A percentile compares a stretch with the other conserved stretches of the same genome.
phyloP scores from a whole-genome alignment of 495 filamentous ascomycete genomes.

The Aspergillus diversus region DNA sequence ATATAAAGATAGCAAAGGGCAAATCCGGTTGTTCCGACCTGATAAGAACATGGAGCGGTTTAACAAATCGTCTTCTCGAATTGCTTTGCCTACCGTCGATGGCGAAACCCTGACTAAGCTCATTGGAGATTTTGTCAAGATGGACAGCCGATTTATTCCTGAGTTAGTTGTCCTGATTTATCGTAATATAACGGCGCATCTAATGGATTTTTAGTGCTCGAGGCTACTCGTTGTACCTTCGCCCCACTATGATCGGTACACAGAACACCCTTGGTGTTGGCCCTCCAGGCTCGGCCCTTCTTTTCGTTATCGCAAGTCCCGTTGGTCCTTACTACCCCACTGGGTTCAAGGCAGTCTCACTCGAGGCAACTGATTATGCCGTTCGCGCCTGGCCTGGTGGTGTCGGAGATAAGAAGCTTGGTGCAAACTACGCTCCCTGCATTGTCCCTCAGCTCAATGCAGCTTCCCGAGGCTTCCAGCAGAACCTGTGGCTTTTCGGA shows the following conservation, averaged over 20 bases:
- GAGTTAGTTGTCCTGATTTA: conserved; percentile 42
- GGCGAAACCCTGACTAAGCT: conserved; percentile 72
- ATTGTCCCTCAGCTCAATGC: conserved; percentile 92
- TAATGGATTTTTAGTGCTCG: conserved; percentile 48
- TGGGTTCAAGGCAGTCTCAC: conserved; percentile 92
- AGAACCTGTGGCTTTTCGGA: conserved; percentile 97
- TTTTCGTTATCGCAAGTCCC: conserved; percentile 94
- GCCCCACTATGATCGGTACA: conserved; percentile 96
- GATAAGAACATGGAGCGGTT: conserved; percentile 94
- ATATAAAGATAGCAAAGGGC: conserved; percentile 77
- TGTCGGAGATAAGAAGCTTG: conserved; percentile 95
- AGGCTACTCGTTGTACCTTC: conserved; percentile 92
- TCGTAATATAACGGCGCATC: background rate
- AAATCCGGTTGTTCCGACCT: conserved; percentile 88
- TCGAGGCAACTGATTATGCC: conserved; percentile 92
- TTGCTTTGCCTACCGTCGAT: conserved; percentile 86
- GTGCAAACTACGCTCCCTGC: conserved; percentile 97
- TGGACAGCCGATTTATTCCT: conserved; percentile 90
- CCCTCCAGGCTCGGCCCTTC: conserved; percentile 84
- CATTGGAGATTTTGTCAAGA: conserved; percentile 73
- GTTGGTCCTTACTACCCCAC: conserved; percentile 98
- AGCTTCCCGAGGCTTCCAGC: conserved; percentile 87
- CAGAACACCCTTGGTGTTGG: conserved; percentile 91
- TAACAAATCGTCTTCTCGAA: conserved; percentile 85
- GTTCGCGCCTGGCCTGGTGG: conserved; percentile 98